Evolutionary conservation across 371 early-diverging fungal genomes (phyloP), one percentile per base, ranked within the genome.

Genomic region (Syncephalastrum monosporum): DNA sequence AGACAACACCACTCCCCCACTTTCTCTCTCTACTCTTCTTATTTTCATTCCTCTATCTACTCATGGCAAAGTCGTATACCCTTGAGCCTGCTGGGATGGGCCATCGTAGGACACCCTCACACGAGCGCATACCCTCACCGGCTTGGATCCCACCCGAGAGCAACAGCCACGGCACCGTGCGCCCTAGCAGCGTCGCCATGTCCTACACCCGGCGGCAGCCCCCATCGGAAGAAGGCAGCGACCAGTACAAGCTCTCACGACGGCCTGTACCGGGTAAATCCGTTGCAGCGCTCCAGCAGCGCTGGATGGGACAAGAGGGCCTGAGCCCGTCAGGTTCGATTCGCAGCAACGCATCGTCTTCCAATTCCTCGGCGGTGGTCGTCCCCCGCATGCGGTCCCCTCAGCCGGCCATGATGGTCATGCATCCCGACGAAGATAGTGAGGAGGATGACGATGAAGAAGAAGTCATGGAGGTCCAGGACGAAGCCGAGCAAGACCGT

Each of bases 281-380:
- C 1, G 77, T 76, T 0, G 77, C 77, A 49, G 67, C 65, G 6
- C 60, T 76, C 33, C 73, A 76, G 46, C 71, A 71, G 44, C 72
- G 66, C 64, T 52, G 69, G 0, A 64, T 65, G 66, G 71, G 70
- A 5, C 52, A 51, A 27, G n/a, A 41, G n/a, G 51, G 14, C 21
- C 60, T 43, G 16, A 47, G 54, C n/a, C 50, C 46, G 2, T 43
- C 56, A n/a, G 53, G 57, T 42, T 53, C 63, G 13, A 25, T 63
- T 14, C 63, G 59, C 3, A 62, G 61, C 29, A 54, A 38, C 21
- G 42, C 24, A 12, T 57, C 58, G 13, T 48, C 56, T 16, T 55
- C 44, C 23, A 25, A n/a, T 25, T 41, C 24, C 55, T 41, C 43
- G 14, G 45, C 43, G 19, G 29, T 21, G 33, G 38, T 38, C 21